Base-by-base conservation (phyloP, 768 basidiomycete species). In the Agaricus subrufescens region DNA sequence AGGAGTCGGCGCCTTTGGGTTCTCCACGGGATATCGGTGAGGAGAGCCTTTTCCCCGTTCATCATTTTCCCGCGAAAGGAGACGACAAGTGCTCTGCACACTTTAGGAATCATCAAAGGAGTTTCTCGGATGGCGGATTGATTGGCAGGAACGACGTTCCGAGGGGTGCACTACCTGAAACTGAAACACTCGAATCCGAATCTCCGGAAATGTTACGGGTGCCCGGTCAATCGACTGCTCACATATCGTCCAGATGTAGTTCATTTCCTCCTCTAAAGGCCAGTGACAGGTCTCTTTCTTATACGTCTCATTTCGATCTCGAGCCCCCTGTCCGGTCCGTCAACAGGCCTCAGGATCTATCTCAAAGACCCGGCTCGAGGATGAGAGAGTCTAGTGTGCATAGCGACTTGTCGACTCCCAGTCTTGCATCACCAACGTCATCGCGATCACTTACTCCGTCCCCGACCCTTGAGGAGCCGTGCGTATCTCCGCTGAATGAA, bases 81-180 rank as follows among this genome's bases (percentile, higher is more conserved):
- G 69, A 74, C 43, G 50, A 59, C 5, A 62, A 71, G 15, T 69
- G 4, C 31, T 3, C 8, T 58, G 51, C n/a, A 51, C 49, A 25
- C 49, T 6, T 11, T 50, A 62, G 84, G 52, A 77, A 84, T 59
- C 87, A 87, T 65, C 76, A 76, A 56, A 75, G 85, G 8, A 81
- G 85, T 4, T 83, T 82, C 63, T 76, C 81, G 54, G 82, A 85
- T 58, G 57, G 71, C 27, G 60, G 58, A 46, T 61, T 69, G n/a
- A 63, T 69, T 39, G 67, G 55, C 45, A 61, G 60, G 27, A 54
- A 68, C n/a, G 45, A 49, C 4, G 62, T 56, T 14, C 53, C 81
- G 54, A 76, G 71, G 58, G 69, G 66, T 61, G 84, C 84, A 12
- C 80, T 81, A 3, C 73, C 79, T 4, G 79, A 79, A 3, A 75